phyloP scores from a whole-genome alignment of 2,329 filamentous ascomycete species.

The Plenodomus tracheiphilus region DNA sequence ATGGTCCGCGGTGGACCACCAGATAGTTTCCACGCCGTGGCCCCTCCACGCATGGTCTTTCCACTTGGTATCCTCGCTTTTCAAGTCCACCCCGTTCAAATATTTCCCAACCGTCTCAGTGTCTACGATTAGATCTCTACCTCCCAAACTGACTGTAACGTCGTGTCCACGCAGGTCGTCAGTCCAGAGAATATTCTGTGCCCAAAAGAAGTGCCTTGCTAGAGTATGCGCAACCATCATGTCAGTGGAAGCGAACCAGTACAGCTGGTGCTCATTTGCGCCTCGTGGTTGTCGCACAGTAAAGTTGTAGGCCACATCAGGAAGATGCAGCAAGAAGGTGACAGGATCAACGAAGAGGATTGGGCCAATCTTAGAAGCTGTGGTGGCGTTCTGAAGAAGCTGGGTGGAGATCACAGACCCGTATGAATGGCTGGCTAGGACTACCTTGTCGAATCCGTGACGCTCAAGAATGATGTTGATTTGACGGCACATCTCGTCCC shows the following conservation, averaged over 20 bases:
- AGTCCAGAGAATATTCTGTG: slow-evolving; percentile 70
- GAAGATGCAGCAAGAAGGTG: slow-evolving; percentile 68
- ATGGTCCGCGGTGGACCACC: slow-evolving; percentile 66
- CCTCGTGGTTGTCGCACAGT: slow-evolving; percentile 31
- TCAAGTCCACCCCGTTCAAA: slow-evolving; percentile 48
- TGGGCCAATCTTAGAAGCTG: slow-evolving; percentile 54
- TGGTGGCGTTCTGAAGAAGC: slow-evolving; percentile 56
- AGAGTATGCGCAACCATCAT: slow-evolving; percentile 68
- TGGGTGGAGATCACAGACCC: slow-evolving; percentile 67
- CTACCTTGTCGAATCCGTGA: slow-evolving; percentile 62
- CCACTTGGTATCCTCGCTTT: slow-evolving; percentile 33
- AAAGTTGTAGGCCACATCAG: slow-evolving; percentile 74
- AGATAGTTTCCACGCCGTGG: slow-evolving; percentile 59
- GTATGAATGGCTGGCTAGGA: slow-evolving; percentile 65
- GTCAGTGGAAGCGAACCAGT: slow-evolving; percentile 71
- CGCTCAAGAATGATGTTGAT: slow-evolving; percentile 60
- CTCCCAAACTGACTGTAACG: slow-evolving; percentile 63
- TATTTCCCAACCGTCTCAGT: slow-evolving; percentile 62
- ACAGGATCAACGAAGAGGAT: slow-evolving; percentile 65
- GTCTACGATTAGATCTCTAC: slow-evolving; percentile 67
- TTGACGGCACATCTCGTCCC: slow-evolving; percentile 59
- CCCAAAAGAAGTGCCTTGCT: slow-evolving; percentile 71
- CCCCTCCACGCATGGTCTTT: slow-evolving; percentile 43
- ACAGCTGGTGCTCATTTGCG: slow-evolving; percentile 72
- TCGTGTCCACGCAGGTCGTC: slow-evolving; percentile 58